These are phyloP conservation scores for Fusarium sp. DNA, from an alignment of 2,329 filamentous ascomycete species.

Conservation along the genomic window DNA sequence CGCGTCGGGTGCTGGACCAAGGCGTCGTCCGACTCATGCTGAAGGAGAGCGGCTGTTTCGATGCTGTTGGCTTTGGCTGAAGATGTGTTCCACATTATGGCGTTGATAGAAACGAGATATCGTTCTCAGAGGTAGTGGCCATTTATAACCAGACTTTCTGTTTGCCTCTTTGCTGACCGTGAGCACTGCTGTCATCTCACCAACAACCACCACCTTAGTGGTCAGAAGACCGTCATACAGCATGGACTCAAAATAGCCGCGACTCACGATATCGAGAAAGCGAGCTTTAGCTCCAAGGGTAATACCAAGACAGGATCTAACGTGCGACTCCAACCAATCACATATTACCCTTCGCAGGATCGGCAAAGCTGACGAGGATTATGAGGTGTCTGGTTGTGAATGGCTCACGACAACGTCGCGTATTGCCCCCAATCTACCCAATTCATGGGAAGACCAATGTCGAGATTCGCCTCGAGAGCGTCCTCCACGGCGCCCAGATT, in stretches of 20 bases:
- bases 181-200: slow-evolving; percentile 3
- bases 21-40: slow-evolving; percentile 68
- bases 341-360: background rate
- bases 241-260: slow-evolving; percentile 1
- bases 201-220: background rate
- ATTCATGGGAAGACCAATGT: slow-evolving; percentile 66
- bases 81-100: slow-evolving; percentile 4
- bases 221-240: slow-evolving; percentile 1
- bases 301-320: background rate
- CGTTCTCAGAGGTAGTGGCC: background rate
- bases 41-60: slow-evolving; percentile 64
- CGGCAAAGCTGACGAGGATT: slow-evolving; percentile 13
- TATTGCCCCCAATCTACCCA: slow-evolving; percentile 63
- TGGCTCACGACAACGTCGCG: slow-evolving; percentile 43
- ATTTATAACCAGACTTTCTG: slow-evolving; percentile 1
- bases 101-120: background rate
- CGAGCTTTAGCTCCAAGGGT: background rate
- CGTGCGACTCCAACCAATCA: background rate
- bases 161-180: background rate
- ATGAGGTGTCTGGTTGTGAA: background rate
- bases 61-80: slow-evolving; percentile 50
- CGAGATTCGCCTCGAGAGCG: slow-evolving; percentile 66
- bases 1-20: slow-evolving; percentile 61
- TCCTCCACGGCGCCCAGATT: slow-evolving; percentile 67
- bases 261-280: background rate